Evolutionary conservation across 2,329 filamentous ascomycete species (phyloP).

Genomic region (Truncatella angustata): DNA sequence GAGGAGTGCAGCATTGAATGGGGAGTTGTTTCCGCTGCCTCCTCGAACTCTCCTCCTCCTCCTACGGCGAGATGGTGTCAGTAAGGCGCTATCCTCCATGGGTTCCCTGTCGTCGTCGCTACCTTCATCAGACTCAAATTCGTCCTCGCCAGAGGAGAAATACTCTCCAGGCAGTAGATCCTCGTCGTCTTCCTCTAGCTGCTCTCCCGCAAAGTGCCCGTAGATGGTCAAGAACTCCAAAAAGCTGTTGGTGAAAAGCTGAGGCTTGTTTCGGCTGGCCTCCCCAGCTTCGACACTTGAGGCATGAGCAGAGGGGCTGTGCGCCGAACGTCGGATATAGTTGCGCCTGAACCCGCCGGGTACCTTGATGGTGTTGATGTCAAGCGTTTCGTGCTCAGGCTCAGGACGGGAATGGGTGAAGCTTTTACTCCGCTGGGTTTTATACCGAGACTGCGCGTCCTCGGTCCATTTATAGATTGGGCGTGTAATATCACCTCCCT

Average conservation of each 20-base stretch:
- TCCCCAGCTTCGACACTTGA: conserved; percentile 38
- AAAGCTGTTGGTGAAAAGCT: conserved; percentile 86
- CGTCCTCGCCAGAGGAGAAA: conserved; percentile 75
- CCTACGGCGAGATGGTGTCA: conserved; percentile 72
- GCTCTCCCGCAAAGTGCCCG: conserved; percentile 95
- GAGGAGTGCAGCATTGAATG: conserved; percentile 76
- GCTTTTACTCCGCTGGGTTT: conserved; percentile 79
- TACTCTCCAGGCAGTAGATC: conserved; percentile 84
- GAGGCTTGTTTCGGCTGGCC: conserved; percentile 44
- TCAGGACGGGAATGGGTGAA: conserved; percentile 76
- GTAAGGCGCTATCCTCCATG: conserved; percentile 83
- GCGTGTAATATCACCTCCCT: conserved; percentile 91
- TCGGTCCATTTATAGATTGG: conserved; percentile 97
- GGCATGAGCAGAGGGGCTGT: conserved; percentile 50
- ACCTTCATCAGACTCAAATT: conserved; percentile 51
- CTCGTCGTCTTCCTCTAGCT: conserved; percentile 95
- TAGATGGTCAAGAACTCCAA: conserved; percentile 94
- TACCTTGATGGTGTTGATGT: conserved; percentile 88
- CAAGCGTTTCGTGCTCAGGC: conserved; percentile 75
- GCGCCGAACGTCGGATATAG: conserved; percentile 75
- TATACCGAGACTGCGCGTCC: conserved; percentile 70
- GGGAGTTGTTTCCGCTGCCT: conserved; percentile 72
- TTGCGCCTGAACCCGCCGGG: conserved; percentile 93
- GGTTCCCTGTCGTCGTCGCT: conserved; percentile 71
- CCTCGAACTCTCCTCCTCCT: conserved; percentile 74